phyloP scores from a whole-genome alignment of 306 rosid genomes.

The Gastrolobium bilobum region DNA sequence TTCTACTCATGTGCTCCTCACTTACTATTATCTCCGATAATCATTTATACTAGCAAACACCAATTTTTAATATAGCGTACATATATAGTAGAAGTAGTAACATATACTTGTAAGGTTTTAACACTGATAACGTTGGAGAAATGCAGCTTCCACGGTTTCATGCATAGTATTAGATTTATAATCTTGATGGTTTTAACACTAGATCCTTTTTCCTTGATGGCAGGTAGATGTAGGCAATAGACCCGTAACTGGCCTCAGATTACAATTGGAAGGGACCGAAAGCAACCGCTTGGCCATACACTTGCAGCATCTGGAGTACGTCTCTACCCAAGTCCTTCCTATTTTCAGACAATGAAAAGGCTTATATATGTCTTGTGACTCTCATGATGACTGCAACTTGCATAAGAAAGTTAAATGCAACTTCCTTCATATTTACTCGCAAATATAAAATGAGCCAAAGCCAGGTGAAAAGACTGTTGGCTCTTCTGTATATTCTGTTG shows the following conservation, averaged over 20 bases:
- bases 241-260: constrained; percentile 75
- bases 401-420: constrained; percentile 73
- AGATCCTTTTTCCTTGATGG: constrained; percentile 12
- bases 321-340: constrained; percentile 72
- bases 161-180: too few species aligned
- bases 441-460: constrained; percentile 20
- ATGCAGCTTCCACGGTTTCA: too few species aligned
- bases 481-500: constrained; percentile 43
- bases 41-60: too few species aligned
- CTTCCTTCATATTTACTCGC: constrained; percentile 63
- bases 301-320: constrained; percentile 71
- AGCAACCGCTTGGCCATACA: constrained; percentile 80
- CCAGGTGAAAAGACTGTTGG: constrained; percentile 41
- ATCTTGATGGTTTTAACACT: too few species aligned
- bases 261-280: constrained; percentile 75
- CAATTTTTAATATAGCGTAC: too few species aligned
- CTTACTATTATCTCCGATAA: too few species aligned
- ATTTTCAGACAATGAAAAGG: constrained; percentile 65
- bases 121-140: too few species aligned
- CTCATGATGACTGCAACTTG: constrained; percentile 58
- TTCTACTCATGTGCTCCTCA: too few species aligned
- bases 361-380: constrained; percentile 53
- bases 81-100: too few species aligned
- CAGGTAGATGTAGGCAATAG: constrained; percentile 82
- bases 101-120: too few species aligned